Conservation (phyloP, 2,329 filamentous ascomycete genomes). For the Aaosphaeria pasadenensis region DNA sequence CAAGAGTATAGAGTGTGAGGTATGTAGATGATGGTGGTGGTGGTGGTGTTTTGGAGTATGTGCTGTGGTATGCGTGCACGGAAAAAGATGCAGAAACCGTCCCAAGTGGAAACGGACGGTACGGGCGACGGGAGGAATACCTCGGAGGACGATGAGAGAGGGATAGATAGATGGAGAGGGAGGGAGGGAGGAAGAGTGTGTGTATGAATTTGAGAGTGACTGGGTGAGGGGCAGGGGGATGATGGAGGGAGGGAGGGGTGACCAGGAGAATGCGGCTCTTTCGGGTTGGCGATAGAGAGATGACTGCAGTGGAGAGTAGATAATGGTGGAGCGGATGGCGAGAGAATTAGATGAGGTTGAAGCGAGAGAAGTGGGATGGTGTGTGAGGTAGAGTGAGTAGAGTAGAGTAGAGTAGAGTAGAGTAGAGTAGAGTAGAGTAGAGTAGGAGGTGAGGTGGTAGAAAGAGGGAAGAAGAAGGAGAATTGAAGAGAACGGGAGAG, state of each 20-base stretch:
- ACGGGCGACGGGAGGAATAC: slow-evolving; percentile 23
- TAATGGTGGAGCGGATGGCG: neutral
- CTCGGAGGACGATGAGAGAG: neutral
- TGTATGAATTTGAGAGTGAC: slow-evolving; percentile 18
- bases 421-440: too few relatives aligned
- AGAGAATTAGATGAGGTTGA: neutral
- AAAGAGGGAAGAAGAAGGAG: too few relatives aligned
- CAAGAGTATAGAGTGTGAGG: too few relatives aligned
- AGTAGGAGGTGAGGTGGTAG: too few relatives aligned
- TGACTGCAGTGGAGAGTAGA: neutral
- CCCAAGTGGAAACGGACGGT: slow-evolving; percentile 6
- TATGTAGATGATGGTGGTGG: too few relatives aligned
- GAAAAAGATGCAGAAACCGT: slow-evolving; percentile 14
- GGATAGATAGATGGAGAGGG: slow-evolving; percentile 1
- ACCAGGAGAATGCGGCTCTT: neutral
- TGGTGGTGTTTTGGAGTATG: neutral
- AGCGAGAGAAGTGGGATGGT: neutral
- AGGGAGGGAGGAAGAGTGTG: slow-evolving; percentile 20
- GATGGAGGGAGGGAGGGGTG: neutral
- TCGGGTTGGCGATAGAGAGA: neutral
- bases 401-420: neutral
- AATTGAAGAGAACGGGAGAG: too few relatives aligned
- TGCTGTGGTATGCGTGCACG: slow-evolving; percentile 6
- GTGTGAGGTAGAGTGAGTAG: neutral
- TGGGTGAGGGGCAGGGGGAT: slow-evolving; percentile 15